phyloP scores from a whole-genome alignment of 306 rosid genomes.

The Acacia melanoxylon region DNA sequence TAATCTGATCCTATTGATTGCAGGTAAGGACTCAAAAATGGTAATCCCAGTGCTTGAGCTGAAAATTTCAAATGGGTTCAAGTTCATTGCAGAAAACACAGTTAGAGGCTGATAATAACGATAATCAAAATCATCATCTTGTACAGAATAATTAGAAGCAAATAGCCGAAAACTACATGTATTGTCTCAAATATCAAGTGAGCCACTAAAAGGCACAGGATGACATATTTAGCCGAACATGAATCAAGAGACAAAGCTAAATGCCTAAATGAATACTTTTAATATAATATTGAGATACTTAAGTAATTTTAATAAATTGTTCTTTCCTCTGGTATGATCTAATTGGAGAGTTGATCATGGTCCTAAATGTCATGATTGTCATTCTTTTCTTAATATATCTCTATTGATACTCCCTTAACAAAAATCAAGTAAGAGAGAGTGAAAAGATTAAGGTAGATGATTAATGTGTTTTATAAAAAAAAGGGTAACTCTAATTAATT shows the following conservation, averaged over 20 bases:
- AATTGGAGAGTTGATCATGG: no score
- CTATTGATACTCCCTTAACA: no score
- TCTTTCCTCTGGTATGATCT: no score
- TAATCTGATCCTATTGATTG: conserved; percentile 66
- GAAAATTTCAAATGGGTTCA: conserved; percentile 30
- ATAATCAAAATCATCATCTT: not conserved
- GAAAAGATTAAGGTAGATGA: no score
- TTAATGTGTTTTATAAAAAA: no score
- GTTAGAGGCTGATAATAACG: not conserved
- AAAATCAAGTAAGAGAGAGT: no score
- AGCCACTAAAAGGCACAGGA: no score
- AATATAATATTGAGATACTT: not conserved
- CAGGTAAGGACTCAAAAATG: conserved; percentile 75
- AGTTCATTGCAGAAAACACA: not conserved
- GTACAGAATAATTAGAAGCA: not conserved
- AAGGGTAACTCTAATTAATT: no score
- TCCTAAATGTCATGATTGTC: no score
- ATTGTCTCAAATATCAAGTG: not conserved
- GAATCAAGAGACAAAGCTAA: not conserved
- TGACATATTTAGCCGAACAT: no score
- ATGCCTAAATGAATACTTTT: not conserved
- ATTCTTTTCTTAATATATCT: no score
- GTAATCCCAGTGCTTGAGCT: conserved; percentile 72
- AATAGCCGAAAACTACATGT: not conserved
- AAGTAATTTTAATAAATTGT: not conserved